Base-by-base conservation (phyloP, 2,329 filamentous ascomycete species). In the Myrmaecium sp. region DNA sequence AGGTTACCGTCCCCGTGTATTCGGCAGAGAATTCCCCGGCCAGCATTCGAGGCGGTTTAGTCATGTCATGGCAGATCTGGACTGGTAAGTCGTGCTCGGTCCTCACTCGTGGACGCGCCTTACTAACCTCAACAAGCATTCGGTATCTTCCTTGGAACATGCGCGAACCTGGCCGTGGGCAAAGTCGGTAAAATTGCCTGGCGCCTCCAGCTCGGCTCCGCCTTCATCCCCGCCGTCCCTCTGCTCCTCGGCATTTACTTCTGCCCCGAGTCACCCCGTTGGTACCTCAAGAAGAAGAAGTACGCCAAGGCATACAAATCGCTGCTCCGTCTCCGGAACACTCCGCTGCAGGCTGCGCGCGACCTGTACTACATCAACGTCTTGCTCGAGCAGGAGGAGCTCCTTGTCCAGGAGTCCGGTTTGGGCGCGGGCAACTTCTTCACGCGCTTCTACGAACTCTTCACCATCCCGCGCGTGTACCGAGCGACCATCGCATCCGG, bases 401-500 rank as follows among this genome's bases (percentile, higher is more conserved):
- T 46, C 1, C 30, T 54, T 18, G 31, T 51, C 19, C 36, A 42
- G 10, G 37, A 50, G 20, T 37, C 42, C n/a, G 41, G 41, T 11
- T 28, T 54, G 14, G 42, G 43, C 23, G 46, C 47, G 27, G 44
- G 39, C 34, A 55, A 51, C 32, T 44, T 55, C 29, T 49, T 56
- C 34, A 53, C 42, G 1, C 46, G 53, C 20, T 54, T 56, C 33
- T 19, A 62, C 19, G 66, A 80, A 42, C 45, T 68, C 0, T 76
- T 81, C 41, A 76, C 69, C 7, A 64, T 81, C 30, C 72, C 75
- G 2, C 66, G 76, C 24, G 58, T 78, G 7, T 66, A 74, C 9
- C 65, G 74, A 21, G 82, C 82, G 3, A 84, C 73, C 3, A 60
- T 78, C 16, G 81, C 80, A 5, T 76, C 79, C 1, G 78, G 73